Percentiles rank a stretch among this genome's conserved stretches.
phyloP scores from a whole-genome alignment of 495 filamentous ascomycete genomes.

The Lentithecium fluviatile region DNA sequence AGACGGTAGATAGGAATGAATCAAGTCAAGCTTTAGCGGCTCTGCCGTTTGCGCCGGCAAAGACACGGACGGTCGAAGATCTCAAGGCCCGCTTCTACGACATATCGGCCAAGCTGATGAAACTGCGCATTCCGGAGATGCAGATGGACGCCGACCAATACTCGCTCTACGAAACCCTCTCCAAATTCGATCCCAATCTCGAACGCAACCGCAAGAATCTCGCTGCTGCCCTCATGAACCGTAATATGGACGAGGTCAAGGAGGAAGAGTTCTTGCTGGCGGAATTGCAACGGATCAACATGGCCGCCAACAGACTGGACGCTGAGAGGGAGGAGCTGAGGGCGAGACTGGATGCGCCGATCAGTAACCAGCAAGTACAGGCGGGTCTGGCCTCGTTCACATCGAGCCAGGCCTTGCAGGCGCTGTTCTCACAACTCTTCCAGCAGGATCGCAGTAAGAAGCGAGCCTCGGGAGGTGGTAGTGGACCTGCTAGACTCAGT shows the following conservation, averaged over 20 bases:
- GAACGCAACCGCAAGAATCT: slow-evolving; percentile 80
- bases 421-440: slow-evolving; percentile 74
- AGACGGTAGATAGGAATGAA: slow-evolving; percentile 29
- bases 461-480: slow-evolving; percentile 40
- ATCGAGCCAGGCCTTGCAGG: slow-evolving; percentile 71
- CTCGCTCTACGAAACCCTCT: slow-evolving; percentile 75
- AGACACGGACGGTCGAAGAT: slow-evolving; percentile 74
- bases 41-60: slow-evolving; percentile 46
- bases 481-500: slow-evolving; percentile 24
- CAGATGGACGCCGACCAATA: slow-evolving; percentile 85
- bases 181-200: slow-evolving; percentile 74
- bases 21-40: slow-evolving; percentile 41
- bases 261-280: slow-evolving; percentile 86
- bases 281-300: slow-evolving; percentile 86
- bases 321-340: slow-evolving; percentile 90
- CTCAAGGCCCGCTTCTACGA: slow-evolving; percentile 89
- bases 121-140: slow-evolving; percentile 73
- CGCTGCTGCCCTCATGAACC: slow-evolving; percentile 71
- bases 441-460: slow-evolving; percentile 85
- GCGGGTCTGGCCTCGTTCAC: slow-evolving; percentile 66
- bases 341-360: slow-evolving; percentile 67
- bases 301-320: slow-evolving; percentile 75
- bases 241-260: slow-evolving; percentile 80
- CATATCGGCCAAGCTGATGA: slow-evolving; percentile 80
- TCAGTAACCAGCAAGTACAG: slow-evolving; percentile 26